Evolutionary conservation across 2,329 filamentous ascomycete species (phyloP).

Genomic region (Chalaropsis ovoidea): DNA sequence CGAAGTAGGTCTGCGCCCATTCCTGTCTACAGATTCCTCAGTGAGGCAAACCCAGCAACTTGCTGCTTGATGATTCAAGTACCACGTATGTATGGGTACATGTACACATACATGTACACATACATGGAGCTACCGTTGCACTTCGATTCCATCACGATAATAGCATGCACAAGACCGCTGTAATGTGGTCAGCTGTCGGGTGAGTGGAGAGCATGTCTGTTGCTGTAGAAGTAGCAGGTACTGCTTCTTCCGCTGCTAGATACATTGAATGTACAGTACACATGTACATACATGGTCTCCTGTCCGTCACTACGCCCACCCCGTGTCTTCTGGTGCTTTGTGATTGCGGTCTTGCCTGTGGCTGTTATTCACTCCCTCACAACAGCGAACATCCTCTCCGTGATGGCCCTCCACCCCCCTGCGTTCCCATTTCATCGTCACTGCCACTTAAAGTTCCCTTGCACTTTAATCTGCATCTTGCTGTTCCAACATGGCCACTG

Average conservation of each 20-base stretch:
- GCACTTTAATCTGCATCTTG: background rate
- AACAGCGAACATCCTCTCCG: background rate
- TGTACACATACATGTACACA: background rate
- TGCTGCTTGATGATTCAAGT: background rate
- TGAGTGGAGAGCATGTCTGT: background rate
- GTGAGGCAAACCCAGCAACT: background rate
- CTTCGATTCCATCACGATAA: background rate
- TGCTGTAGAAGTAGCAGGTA: background rate
- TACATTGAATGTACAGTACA: background rate
- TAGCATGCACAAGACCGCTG: background rate
- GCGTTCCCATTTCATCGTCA: background rate
- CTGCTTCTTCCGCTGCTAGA: background rate
- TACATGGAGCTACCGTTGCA: background rate
- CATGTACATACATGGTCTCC: background rate
- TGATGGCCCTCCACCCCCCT: background rate
- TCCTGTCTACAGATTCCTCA: background rate
- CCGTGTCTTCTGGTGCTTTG: background rate
- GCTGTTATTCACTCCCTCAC: background rate
- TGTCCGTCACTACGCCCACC: background rate
- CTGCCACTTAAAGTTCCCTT: background rate
- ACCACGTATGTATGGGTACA: background rate
- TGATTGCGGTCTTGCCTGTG: background rate
- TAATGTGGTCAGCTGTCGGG: background rate
- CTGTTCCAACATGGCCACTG: background rate
- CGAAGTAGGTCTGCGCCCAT: background rate